Evolutionary conservation across 129 eudicot genomes (phyloP).

Genomic region (Arctium lappa): DNA sequence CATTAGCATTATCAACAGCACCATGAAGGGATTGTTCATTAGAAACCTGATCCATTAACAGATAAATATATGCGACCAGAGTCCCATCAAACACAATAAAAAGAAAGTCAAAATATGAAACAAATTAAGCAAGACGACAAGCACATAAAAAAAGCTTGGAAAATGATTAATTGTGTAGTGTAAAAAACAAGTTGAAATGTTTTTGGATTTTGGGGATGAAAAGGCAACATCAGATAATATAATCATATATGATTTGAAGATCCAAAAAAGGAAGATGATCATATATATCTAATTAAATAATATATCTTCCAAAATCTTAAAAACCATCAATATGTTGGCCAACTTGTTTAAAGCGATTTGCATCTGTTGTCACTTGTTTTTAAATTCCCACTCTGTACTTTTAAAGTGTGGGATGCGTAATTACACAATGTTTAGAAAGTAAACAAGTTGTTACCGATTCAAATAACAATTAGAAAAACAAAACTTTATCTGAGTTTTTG

Average conservation of each 20-base stretch:
- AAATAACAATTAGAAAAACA: background rate
- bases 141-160: background rate
- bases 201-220: constrained; percentile 20
- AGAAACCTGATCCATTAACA: background rate
- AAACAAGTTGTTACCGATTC: background rate
- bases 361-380: constrained; percentile 15
- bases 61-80: background rate
- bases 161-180: constrained; percentile 13
- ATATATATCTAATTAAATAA: constrained; percentile 25
- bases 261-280: constrained; percentile 15
- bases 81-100: background rate
- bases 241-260: constrained; percentile 20
- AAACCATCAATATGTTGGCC: constrained; percentile 30
- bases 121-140: constrained; percentile 10
- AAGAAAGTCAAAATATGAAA: constrained; percentile 13
- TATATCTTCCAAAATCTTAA: constrained; percentile 7
- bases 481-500: background rate
- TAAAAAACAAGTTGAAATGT: constrained; percentile 16
- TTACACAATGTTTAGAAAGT: constrained; percentile 12
- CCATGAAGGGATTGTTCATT: constrained; percentile 4
- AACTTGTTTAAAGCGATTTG: constrained; percentile 22
- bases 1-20: background rate
- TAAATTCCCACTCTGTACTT: constrained; percentile 13
- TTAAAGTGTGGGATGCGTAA: constrained; percentile 8
- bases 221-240: constrained; percentile 15